A percentile compares a stretch with the other conserved stretches of the same genome.
These are phyloP conservation scores for Fusarium xylarioides DNA, from an alignment of 2,329 filamentous ascomycete species.

Conservation along the genomic window DNA sequence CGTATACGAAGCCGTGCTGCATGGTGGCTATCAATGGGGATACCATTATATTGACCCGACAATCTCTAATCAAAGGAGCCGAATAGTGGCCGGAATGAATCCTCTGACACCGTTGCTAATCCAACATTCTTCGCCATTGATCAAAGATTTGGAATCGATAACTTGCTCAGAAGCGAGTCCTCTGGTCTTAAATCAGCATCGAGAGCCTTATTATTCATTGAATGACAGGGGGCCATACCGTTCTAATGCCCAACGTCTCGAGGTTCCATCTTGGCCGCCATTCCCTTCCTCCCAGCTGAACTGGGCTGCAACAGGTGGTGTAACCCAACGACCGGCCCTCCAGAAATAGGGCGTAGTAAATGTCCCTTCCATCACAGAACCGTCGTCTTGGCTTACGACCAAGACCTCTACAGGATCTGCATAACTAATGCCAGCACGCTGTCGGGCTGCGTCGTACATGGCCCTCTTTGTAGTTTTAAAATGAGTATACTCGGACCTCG, in stretches of 20 bases:
- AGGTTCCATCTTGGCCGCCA: conserved; percentile 85
- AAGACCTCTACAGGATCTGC: conserved; percentile 75
- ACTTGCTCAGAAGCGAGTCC: conserved; percentile 71
- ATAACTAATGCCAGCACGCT: conserved; percentile 63
- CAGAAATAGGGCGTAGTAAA: conserved; percentile 85
- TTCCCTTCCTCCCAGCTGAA: conserved; percentile 56
- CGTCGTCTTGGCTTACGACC: conserved; percentile 68
- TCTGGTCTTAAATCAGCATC: conserved; percentile 44
- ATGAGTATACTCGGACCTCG: conserved; percentile 73
- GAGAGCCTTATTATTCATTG: not conserved
- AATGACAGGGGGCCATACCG: conserved; percentile 53
- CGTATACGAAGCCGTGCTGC: not conserved
- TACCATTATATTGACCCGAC: not conserved
- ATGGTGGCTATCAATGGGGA: not conserved
- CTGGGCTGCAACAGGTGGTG: conserved; percentile 68
- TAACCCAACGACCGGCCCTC: conserved; percentile 78
- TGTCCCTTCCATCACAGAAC: conserved; percentile 84
- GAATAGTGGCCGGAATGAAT: conserved; percentile 66
- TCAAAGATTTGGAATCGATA: conserved; percentile 67
- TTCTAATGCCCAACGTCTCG: conserved; percentile 83
- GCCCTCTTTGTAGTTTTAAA: conserved; percentile 84
- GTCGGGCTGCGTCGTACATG: conserved; percentile 76
- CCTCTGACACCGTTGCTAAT: conserved; percentile 89
- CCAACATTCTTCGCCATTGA: conserved; percentile 82
- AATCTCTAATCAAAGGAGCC: conserved; percentile 24